Evolutionary conservation across 73 alveolate species (phyloP).

Genomic region (Paramecium pentaurelia): DNA sequence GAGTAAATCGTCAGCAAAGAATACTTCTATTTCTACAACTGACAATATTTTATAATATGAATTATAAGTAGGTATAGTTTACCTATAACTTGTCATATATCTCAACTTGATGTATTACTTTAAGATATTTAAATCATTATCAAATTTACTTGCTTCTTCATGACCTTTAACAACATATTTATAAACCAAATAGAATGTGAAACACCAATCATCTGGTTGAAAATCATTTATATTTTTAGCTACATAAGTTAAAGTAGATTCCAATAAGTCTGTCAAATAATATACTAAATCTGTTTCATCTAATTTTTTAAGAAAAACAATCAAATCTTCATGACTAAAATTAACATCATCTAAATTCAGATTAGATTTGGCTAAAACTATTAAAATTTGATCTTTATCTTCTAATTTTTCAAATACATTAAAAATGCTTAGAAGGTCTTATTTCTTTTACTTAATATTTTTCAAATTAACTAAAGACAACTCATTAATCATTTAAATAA

Average conservation of each 20-base stretch:
- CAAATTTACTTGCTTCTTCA: not conserved
- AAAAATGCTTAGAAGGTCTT: not conserved
- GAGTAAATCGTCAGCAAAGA: not conserved
- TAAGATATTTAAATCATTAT: not conserved
- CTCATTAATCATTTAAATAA: not conserved
- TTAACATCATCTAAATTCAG: not conserved
- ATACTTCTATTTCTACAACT: not conserved
- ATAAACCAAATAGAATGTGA: not conserved
- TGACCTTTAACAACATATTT: not conserved
- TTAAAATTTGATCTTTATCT: not conserved
- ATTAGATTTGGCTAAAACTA: not conserved
- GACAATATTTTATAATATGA: not conserved
- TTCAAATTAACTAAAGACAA: not conserved
- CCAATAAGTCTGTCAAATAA: not conserved
- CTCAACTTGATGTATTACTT: not conserved
- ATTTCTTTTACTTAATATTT: not conserved
- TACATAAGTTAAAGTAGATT: not conserved
- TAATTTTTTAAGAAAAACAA: not conserved
- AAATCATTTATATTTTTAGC: not conserved
- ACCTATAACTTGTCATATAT: not conserved
- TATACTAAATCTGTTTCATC: not conserved
- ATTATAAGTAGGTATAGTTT: not conserved
- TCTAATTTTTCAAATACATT: not conserved
- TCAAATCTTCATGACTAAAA: not conserved
- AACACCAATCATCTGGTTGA: constrained; percentile 23